phyloP scores from a whole-genome alignment of 2,329 filamentous ascomycete genomes.

The Raffaelea deltoideospora region DNA sequence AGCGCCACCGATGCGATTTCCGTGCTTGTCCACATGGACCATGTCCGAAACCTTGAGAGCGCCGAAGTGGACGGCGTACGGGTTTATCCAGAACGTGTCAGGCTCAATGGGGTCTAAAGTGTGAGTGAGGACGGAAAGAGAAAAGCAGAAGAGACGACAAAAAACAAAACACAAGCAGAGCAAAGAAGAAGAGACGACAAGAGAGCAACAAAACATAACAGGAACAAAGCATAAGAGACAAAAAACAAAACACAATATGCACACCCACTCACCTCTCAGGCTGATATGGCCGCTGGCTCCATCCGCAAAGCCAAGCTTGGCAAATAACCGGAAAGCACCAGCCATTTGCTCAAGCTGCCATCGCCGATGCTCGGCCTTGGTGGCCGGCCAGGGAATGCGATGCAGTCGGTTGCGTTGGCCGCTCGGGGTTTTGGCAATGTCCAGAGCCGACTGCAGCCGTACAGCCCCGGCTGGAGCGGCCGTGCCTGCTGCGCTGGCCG shows the following conservation, averaged over 20 bases:
- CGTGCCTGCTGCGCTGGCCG: too few relatives aligned
- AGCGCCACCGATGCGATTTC: conserved; percentile 42
- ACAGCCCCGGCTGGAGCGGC: too few relatives aligned
- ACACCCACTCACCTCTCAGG: too few relatives aligned
- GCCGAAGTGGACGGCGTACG: conserved; percentile 50
- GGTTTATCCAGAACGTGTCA: conserved; percentile 31
- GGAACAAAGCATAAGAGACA: too few relatives aligned
- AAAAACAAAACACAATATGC: neutral
- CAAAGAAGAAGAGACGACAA: too few relatives aligned
- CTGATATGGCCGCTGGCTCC: conserved; percentile 32
- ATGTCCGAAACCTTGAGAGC: conserved; percentile 50
- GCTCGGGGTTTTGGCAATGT: too few relatives aligned
- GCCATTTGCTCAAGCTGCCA: conserved; percentile 27
- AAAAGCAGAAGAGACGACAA: too few relatives aligned
- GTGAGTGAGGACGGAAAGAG: too few relatives aligned
- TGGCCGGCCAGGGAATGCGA: neutral
- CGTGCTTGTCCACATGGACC: conserved; percentile 37
- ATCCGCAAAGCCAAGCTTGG: conserved; percentile 28
- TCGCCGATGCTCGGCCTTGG: conserved; percentile 9
- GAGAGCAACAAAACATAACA: too few relatives aligned
- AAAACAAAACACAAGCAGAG: too few relatives aligned
- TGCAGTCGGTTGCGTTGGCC: neutral
- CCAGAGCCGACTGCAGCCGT: too few relatives aligned
- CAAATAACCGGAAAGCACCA: conserved; percentile 31
- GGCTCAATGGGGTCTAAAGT: conserved; percentile 19